Conservation (phyloP, 371 early-diverging fungal genomes). For the Mortierella sp. region DNA sequence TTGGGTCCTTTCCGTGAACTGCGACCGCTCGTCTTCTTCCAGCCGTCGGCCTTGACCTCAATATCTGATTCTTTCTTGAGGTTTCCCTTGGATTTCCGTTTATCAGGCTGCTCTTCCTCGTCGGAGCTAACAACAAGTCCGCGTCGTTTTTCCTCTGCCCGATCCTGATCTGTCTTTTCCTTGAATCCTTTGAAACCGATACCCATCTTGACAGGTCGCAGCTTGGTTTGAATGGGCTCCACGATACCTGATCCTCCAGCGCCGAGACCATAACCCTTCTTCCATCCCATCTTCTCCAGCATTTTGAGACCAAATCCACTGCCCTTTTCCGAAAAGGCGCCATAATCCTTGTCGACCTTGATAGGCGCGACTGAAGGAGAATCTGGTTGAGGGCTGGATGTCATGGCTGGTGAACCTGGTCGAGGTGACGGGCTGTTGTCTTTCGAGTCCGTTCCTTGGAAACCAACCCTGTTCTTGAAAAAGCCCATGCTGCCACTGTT, state of each 20-base stretch:
- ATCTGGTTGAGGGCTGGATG: constrained; percentile 32
- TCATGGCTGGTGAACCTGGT: constrained; percentile 29
- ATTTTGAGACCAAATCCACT: constrained; percentile 85
- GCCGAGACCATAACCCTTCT: constrained; percentile 85
- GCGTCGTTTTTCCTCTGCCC: constrained; percentile 62
- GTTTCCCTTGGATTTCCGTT: constrained; percentile 13
- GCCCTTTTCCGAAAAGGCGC: constrained; percentile 78
- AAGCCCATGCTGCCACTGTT: constrained; percentile 29
- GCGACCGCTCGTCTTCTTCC: constrained; percentile 45
- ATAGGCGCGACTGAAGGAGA: constrained; percentile 42
- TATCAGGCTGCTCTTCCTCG: constrained; percentile 32
- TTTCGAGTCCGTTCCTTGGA: constrained; percentile 19
- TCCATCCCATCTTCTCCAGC: constrained; percentile 90
- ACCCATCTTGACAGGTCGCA: constrained; percentile 87
- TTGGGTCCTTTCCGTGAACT: constrained; percentile 62
- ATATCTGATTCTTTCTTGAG: constrained; percentile 19
- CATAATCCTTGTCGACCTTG: constrained; percentile 81
- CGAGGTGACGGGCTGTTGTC: constrained; percentile 29
- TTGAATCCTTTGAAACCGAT: constrained; percentile 84
- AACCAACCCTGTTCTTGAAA: constrained; percentile 36
- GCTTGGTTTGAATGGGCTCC: constrained; percentile 89
- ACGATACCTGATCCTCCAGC: constrained; percentile 86
- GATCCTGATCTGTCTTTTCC: constrained; percentile 73
- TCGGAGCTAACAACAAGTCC: constrained; percentile 36
- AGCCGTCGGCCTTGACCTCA: constrained; percentile 37